phyloP scores from a whole-genome alignment of 345 rosid genomes.

The Camelina laxa region DNA sequence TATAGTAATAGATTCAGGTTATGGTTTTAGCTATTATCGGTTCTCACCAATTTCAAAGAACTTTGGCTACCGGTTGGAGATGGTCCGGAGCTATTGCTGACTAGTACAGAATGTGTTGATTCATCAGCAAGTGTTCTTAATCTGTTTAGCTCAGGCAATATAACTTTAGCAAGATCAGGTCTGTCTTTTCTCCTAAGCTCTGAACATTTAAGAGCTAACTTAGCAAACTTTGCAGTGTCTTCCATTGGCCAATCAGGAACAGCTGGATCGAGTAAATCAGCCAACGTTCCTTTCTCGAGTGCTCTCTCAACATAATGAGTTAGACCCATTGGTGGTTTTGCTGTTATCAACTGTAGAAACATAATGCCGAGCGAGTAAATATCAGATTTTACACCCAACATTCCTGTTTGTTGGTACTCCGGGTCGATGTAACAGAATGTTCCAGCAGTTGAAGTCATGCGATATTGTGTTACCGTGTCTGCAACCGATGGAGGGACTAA shows the following conservation, averaged over 20 bases:
- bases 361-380: slow-evolving; percentile 84
- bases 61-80: slow-evolving; percentile 45
- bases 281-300: slow-evolving; percentile 65
- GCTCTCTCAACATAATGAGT: slow-evolving; percentile 77
- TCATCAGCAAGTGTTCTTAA: slow-evolving; percentile 75
- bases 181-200: slow-evolving; percentile 84
- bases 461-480: slow-evolving; percentile 80
- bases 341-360: slow-evolving; percentile 75
- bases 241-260: slow-evolving; percentile 78
- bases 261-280: slow-evolving; percentile 66
- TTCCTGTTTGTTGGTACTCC: slow-evolving; percentile 93
- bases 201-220: slow-evolving; percentile 65
- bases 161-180: slow-evolving; percentile 74
- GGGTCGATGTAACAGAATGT: slow-evolving; percentile 95
- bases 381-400: slow-evolving; percentile 88
- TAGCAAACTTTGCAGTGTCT: slow-evolving; percentile 66
- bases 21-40: not conserved
- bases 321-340: slow-evolving; percentile 84
- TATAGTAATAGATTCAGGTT: not conserved
- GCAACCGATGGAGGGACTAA: slow-evolving; percentile 87
- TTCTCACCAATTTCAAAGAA: slow-evolving; percentile 54
- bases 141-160: slow-evolving; percentile 71
- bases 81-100: slow-evolving; percentile 27
- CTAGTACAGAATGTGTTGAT: slow-evolving; percentile 26
- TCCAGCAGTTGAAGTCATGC: slow-evolving; percentile 90